Percentiles rank a stretch among this genome's conserved stretches.
Evolutionary conservation across 23 red algal species (phyloP).

Genomic region (Cyanidium caldarium): DNA sequence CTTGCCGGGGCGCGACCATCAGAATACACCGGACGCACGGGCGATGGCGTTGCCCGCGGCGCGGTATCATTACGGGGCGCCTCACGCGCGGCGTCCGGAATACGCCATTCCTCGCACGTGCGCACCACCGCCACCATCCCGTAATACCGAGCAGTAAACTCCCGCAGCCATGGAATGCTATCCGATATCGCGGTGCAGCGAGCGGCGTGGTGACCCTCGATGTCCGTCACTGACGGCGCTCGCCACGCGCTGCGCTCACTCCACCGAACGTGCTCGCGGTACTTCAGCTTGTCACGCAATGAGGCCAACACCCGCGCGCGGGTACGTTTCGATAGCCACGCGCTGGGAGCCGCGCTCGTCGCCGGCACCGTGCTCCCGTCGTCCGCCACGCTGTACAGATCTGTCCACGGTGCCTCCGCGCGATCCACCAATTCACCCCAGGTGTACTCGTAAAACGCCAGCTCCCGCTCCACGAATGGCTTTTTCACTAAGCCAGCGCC

Average conservation of each 20-base stretch:
- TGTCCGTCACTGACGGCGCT: too few relatives aligned
- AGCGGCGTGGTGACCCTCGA: not conserved
- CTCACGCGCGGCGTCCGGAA: not conserved
- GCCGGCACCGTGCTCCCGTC: not conserved
- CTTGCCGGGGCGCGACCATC: not conserved
- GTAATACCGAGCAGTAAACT: conserved; percentile 24
- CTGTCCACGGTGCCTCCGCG: too few relatives aligned
- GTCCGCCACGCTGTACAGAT: not conserved
- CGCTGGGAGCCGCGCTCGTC: not conserved
- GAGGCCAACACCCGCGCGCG: not conserved
- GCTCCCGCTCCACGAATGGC: conserved; percentile 39
- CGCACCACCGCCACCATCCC: conserved; percentile 4
- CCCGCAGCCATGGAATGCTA: conserved; percentile 17
- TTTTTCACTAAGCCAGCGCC: conserved; percentile 36
- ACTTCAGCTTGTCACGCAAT: not conserved
- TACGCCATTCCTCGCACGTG: not conserved
- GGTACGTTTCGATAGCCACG: not conserved
- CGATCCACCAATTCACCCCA: conserved; percentile 6
- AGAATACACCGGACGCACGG: not conserved
- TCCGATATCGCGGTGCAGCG: not conserved
- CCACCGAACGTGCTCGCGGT: not conserved
- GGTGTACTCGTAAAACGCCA: conserved; percentile 39
- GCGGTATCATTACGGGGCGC: not conserved
- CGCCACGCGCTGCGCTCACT: not conserved
- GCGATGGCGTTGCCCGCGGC: not conserved